These are phyloP conservation scores for Diaporthe batatas DNA, from an alignment of 2,329 filamentous ascomycete genomes.

Conservation along the genomic window DNA sequence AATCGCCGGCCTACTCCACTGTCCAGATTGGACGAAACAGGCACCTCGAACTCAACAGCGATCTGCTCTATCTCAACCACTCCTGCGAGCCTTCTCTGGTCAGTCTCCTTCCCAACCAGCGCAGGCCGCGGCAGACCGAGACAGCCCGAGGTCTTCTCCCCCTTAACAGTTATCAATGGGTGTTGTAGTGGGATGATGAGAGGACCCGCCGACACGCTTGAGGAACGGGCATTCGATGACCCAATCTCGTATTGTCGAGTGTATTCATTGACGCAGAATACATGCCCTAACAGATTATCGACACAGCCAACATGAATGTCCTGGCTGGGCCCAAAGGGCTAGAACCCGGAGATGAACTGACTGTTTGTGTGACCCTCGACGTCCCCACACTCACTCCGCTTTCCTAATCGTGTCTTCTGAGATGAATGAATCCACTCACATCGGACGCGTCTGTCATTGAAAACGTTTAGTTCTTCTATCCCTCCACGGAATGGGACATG, in stretches of 20 bases:
- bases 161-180: neutral
- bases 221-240: neutral
- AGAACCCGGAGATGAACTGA: conserved; percentile 68
- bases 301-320: conserved; percentile 68
- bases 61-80: conserved; percentile 77
- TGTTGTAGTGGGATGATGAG: neutral
- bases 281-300: conserved; percentile 64
- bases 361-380: conserved; percentile 53
- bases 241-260: neutral
- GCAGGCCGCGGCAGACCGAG: neutral
- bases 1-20: conserved; percentile 72
- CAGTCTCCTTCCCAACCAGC: conserved; percentile 46
- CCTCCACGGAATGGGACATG: conserved; percentile 82
- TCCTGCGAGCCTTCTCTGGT: conserved; percentile 76
- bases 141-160: conserved; percentile 43
- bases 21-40: conserved; percentile 69
- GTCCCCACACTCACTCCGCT: too few species aligned
- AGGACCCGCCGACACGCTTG: neutral
- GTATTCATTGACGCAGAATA: neutral
- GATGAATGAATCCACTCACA: neutral
- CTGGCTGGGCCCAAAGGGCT: conserved; percentile 70
- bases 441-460: neutral
- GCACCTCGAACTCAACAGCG: conserved; percentile 75
- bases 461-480: conserved; percentile 74
- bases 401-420: too few species aligned